A percentile compares a stretch with the other conserved stretches of the same genome.
Evolutionary conservation across 345 rosid species (phyloP).

Genomic region (Heritiera littoralis): DNA sequence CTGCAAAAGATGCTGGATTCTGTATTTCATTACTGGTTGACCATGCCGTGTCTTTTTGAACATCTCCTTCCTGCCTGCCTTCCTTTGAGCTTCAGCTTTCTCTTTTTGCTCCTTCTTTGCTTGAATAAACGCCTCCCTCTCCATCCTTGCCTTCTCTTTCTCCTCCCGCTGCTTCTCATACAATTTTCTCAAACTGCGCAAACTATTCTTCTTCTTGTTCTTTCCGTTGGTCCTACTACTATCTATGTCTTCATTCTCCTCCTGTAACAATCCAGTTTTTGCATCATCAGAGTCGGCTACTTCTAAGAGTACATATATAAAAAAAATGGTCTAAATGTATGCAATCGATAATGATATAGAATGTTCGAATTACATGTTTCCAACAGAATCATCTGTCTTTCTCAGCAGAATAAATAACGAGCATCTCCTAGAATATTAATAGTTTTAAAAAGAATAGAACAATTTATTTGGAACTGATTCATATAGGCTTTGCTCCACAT

Average conservation of each 20-base stretch:
- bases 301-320: neutral
- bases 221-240: slow-evolving; percentile 28
- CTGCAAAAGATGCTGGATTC: slow-evolving; percentile 82
- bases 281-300: neutral
- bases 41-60: slow-evolving; percentile 72
- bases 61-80: slow-evolving; percentile 63
- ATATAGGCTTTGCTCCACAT: neutral
- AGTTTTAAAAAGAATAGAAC: neutral
- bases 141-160: slow-evolving; percentile 10
- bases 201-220: slow-evolving; percentile 36
- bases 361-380: neutral
- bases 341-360: neutral
- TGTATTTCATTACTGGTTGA: slow-evolving; percentile 90
- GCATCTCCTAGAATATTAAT: neutral
- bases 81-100: slow-evolving; percentile 72
- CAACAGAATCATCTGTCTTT: neutral
- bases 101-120: slow-evolving; percentile 59
- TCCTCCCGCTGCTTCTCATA: slow-evolving; percentile 71
- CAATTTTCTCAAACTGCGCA: slow-evolving; percentile 44
- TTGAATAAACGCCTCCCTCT: slow-evolving; percentile 28
- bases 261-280: neutral
- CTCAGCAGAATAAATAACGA: neutral
- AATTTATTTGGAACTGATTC: neutral
- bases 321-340: neutral
- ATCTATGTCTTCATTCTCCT: slow-evolving; percentile 8